Conservation (phyloP, 75 land plant genomes). For the Pinus albicaulis region DNA sequence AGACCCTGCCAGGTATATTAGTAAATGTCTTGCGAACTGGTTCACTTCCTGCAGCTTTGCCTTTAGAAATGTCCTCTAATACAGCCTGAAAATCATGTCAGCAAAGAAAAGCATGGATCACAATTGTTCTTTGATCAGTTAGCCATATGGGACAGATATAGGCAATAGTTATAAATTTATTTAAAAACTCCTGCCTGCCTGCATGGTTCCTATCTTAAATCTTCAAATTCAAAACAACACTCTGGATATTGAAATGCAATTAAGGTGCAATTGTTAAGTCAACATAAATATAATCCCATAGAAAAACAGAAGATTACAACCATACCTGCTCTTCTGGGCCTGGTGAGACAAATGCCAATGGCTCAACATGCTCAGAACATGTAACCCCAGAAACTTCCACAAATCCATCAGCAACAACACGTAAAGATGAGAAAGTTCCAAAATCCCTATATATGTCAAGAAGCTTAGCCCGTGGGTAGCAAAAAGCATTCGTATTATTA, state of each 20-base stretch:
- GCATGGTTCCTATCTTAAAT: too few species aligned
- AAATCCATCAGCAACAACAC: conserved; percentile 45
- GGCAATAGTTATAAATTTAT: background rate
- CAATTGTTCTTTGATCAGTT: conserved; percentile 1
- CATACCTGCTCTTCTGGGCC: conserved; percentile 81
- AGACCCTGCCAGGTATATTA: conserved; percentile 17
- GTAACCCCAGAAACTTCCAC: conserved; percentile 55
- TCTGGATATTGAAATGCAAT: too few species aligned
- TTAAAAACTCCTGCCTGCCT: too few species aligned
- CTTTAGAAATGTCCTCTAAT: conserved; percentile 67
- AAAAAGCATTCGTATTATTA: too few species aligned
- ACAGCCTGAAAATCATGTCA: conserved; percentile 41
- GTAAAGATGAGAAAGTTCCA: conserved; percentile 17
- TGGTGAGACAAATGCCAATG: conserved; percentile 83
- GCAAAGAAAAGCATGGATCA: background rate
- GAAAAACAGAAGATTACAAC: too few species aligned
- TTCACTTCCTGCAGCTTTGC: conserved; percentile 71
- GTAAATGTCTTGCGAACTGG: conserved; percentile 38
- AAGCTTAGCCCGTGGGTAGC: too few species aligned
- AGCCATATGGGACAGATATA: background rate
- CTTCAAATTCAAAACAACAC: too few species aligned
- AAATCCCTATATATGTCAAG: background rate
- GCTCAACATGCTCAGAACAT: conserved; percentile 42
- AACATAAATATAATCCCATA: too few species aligned
- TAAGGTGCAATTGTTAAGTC: too few species aligned